Evolutionary conservation across 1,139 yeast genomes (phyloP), one percentile per base, ranked within the genome.

Genomic region (Kazachstania sp.): DNA sequence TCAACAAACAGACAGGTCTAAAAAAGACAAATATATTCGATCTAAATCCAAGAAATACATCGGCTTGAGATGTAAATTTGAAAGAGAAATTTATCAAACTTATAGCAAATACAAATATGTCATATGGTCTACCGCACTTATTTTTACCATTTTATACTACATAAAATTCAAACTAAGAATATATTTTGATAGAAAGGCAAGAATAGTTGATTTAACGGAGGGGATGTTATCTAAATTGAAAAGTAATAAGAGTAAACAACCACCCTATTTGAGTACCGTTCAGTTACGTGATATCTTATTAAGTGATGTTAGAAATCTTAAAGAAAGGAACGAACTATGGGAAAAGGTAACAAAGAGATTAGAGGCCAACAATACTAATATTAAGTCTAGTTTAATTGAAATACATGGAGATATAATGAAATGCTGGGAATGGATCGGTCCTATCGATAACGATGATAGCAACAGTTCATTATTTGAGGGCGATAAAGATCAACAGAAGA

Each of bases 361-460:
- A 11, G 96, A 88, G 58, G 66, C 69, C 46, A 84, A 86, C 39
- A 63, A 63, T 50, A 59, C 66, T 15, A 64, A 63, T 47, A 55
- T 64, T 13, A 61, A 59, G 45, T 54, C 64, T 15, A 56, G 51
- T 16, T 47, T 64, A 30, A 66, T 78, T 51, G 96, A 88, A 60
- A 72, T 81, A 39, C 86, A 83, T 57, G 97, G 97, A 4, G 96
- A 87, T 56, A 83, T 87, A 51, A 79, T 84, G 79, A 79, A 81
- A 59, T 87, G 86, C 31, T 87, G 95, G 95, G 87, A 86, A 60
- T 88, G 95, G 95, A 73, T 82, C 30, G 79, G 85, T 11, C 63
- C 65, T 3, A 23, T 49, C 13, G 51, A 51, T 9, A 23, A 9
- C 5, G 28, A 23, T 7, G 8, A 23, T 23, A 23, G 5, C 5